A percentile compares a stretch with the other conserved stretches of the same genome.
These are phyloP conservation scores for Botrytis elliptica DNA, from an alignment of 2,329 filamentous ascomycete species.

Conservation along the genomic window DNA sequence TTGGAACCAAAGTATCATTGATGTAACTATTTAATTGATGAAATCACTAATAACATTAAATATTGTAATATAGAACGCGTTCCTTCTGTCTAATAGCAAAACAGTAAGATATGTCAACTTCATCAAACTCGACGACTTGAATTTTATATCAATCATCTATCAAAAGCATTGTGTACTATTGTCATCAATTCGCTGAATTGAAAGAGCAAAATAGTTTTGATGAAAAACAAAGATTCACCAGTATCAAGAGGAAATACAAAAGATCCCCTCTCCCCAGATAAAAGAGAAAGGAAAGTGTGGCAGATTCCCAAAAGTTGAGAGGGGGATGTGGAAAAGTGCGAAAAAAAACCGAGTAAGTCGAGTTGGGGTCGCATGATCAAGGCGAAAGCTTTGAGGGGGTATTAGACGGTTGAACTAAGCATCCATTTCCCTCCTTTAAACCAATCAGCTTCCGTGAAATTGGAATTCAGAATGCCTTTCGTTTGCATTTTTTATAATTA, in stretches of 20 bases:
- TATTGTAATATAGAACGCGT: background rate
- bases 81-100: background rate
- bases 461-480: conserved; percentile 6
- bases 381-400: conserved; percentile 6
- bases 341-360: conserved; percentile 17
- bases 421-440: conserved; percentile 4
- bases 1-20: background rate
- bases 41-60: background rate
- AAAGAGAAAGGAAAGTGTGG: conserved; percentile 6
- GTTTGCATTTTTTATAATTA: conserved; percentile 19
- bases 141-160: conserved; percentile 2
- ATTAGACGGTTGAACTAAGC: background rate
- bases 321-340: background rate
- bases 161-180: background rate
- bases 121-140: conserved; percentile 8
- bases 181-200: background rate
- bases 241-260: background rate
- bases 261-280: background rate
- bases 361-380: conserved; percentile 19
- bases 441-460: background rate
- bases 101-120: background rate
- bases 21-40: conserved; percentile 3
- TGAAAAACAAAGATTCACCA: background rate
- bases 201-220: background rate
- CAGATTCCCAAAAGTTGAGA: background rate